Conservation (phyloP, 768 basidiomycete genomes). For the Postia placenta region DNA sequence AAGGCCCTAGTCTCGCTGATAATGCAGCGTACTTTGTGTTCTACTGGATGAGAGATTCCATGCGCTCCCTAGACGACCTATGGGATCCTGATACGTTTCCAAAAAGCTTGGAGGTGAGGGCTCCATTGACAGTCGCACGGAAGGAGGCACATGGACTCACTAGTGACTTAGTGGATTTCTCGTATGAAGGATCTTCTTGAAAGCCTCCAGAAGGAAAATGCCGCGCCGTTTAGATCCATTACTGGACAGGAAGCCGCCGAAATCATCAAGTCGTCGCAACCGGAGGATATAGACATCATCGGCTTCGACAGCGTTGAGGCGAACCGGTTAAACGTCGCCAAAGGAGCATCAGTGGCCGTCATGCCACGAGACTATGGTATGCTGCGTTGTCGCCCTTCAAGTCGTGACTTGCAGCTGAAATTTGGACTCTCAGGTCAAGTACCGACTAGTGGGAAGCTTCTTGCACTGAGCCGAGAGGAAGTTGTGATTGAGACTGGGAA, state of each 20-base stretch:
- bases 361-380: slow-evolving; percentile 45
- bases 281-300: slow-evolving; percentile 32
- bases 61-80: slow-evolving; percentile 27
- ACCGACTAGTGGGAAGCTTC: slow-evolving; percentile 43
- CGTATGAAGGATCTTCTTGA: slow-evolving; percentile 33
- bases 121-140: neutral
- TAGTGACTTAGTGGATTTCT: slow-evolving; percentile 45
- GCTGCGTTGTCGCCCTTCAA: too few species aligned
- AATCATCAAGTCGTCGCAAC: slow-evolving; percentile 30
- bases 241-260: slow-evolving; percentile 38
- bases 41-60: slow-evolving; percentile 34
- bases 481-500: slow-evolving; percentile 43
- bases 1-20: slow-evolving; percentile 45
- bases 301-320: slow-evolving; percentile 45
- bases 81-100: slow-evolving; percentile 36
- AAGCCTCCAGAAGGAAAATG: slow-evolving; percentile 21
- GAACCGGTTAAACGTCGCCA: slow-evolving; percentile 32
- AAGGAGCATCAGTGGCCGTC: slow-evolving; percentile 33
- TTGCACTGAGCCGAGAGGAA: slow-evolving; percentile 44
- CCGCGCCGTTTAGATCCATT: slow-evolving; percentile 23
- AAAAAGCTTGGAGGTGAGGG: slow-evolving; percentile 33
- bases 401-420: neutral
- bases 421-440: slow-evolving; percentile 25
- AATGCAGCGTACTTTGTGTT: slow-evolving; percentile 44
- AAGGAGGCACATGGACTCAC: neutral